Evolutionary conservation across 179 eudicot genomes (phyloP), one percentile per base, ranked within the genome.

Genomic region (Patellifolia procumbens): DNA sequence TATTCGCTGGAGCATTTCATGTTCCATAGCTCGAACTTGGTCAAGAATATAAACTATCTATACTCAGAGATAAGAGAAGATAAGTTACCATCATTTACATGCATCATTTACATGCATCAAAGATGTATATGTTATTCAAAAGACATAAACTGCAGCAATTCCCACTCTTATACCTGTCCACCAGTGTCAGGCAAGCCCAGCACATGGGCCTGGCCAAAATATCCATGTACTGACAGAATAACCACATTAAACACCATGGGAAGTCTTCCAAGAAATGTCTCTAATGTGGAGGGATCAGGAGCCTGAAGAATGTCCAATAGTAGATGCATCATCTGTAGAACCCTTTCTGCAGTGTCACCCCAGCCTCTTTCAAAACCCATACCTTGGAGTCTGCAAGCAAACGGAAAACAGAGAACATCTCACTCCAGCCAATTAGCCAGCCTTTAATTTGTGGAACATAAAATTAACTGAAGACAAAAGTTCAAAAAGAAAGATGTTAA

Each of bases 231-330:
- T 0, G 97, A 91, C 67, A 92, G 87, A 62, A 92, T 92, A 7
- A 92, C 94, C 20, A 92, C 96, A 62, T 92, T 89, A 84, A 92
- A 92, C 53, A 91, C 96, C 96, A 89, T 87, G 8, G 97, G 96
- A 51, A 92, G 84, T 76, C 87, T 86, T 7, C 94, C 88, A 32
- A 92, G 93, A 73, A 92, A 92, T 16, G 83, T 89, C 82, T 92
- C 92, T 28, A 92, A 89, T 17, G 92, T 89, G 72, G 86, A 76
- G 1, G 97, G 85, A 72, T 90, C 91, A 16, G 97, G 96, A 26
- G 96, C 96, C 80, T 92, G 91, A 13, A 92, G 90, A 59, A 91
- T 90, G 79, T 88, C 96, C 26, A 92, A 65, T 4, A 92, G 91
- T 74, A 89, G 81, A 24, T 81, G 85, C 65, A 92, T 86, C 97